Conservation (phyloP, 176 grass and related monocot genomes). For the Triticum aestivum region DNA sequence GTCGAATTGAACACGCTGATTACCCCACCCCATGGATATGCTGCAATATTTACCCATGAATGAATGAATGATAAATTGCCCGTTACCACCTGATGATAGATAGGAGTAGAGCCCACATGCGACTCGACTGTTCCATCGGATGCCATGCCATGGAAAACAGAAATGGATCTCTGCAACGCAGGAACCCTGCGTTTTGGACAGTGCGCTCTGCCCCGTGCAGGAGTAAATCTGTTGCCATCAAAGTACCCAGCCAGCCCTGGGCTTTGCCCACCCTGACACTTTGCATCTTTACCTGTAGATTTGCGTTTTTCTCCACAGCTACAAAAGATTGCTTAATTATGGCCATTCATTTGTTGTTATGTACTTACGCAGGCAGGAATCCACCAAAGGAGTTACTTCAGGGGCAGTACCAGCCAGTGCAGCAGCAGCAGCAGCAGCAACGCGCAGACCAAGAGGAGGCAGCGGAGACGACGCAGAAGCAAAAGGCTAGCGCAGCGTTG, state of each 20-base stretch:
- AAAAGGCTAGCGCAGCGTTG: neutral
- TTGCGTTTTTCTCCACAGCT: neutral
- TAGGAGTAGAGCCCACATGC: neutral
- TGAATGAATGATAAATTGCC: neutral
- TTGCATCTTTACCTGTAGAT: neutral
- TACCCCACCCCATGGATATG: neutral
- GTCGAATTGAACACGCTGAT: neutral
- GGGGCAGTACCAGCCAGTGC: neutral
- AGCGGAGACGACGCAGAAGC: neutral
- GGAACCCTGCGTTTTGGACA: neutral
- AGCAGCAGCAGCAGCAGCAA: neutral
- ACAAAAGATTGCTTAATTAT: neutral
- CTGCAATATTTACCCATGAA: neutral
- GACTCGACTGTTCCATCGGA: constrained; percentile 19
- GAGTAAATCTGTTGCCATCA: constrained; percentile 3
- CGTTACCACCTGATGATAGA: neutral
- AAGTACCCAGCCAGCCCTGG: neutral
- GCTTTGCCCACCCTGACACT: neutral
- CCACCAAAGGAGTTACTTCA: neutral
- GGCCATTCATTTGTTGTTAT: neutral
- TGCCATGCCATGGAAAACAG: neutral
- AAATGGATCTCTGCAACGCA: neutral
- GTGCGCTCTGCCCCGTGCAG: neutral
- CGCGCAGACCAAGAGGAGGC: neutral
- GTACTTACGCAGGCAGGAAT: neutral